Evolutionary conservation across 768 basidiomycete genomes (phyloP), one percentile per base, ranked within the genome.

Genomic region (Tephrocybe sp.): DNA sequence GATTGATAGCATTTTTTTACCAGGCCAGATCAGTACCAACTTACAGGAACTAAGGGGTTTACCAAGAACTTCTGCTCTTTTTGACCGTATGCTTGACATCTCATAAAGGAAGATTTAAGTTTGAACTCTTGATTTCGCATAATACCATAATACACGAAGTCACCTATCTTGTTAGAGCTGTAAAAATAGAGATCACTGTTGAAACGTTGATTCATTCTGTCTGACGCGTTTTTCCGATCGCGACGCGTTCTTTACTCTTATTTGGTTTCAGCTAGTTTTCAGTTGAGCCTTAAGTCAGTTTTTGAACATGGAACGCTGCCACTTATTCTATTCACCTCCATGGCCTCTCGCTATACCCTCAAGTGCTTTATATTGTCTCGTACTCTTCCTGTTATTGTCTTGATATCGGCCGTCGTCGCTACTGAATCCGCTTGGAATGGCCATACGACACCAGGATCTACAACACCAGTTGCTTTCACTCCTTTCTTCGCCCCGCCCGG

Each of bases 401-500:
- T 54, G 53, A 53, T 40, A 37, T 33, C 42, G 23, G 43, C 34
- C 48, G 47, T 54, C 42, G 57, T 37, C 20, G 60, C 62, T 17
- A 55, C 51, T 14, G 75, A 84, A 24, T 67, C 74, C 18, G 84
- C 88, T 23, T 90, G 88, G 88, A 88, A 88, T 56, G 87, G 89
- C 0, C 72, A 81, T 57, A 74, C 73, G 2, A 72, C 76, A 5
- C 73, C 77, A 17, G 81, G 73, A 14, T 77, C 85, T 15, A 73
- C 67, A 11, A 68, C 64, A 37, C 72, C 72, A 15, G 59, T 70
- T 0, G 45, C 65, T 3, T 90, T 90, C 68, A 75, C 76, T 2
- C 85, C 88, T 0, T 90, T 81, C 71, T 90, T 85, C 61, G 84
- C 88, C 64, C 84, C 88, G 50, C 79, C 80, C 11, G 88, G 88